Conservation (phyloP, 192 early-diverging fungal genomes). For the Funneliformis mosseae region DNA sequence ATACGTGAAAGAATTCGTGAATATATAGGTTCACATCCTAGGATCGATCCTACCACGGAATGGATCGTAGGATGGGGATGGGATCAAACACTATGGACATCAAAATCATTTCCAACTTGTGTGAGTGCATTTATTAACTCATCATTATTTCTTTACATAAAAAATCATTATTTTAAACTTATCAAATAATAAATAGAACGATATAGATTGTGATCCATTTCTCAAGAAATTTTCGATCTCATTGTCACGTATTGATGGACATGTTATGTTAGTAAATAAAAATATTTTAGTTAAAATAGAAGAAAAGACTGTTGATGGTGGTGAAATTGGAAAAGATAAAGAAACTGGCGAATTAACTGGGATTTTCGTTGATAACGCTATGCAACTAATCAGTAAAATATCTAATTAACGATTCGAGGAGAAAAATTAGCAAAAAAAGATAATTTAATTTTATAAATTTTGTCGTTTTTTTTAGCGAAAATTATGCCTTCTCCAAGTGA, state of each 20-base stretch:
- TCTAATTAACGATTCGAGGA: not conserved
- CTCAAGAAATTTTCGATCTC: slow-evolving; percentile 48
- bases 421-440: not conserved
- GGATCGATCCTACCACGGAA: not conserved
- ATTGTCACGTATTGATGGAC: slow-evolving; percentile 50
- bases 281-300: slow-evolving; percentile 26
- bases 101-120: slow-evolving; percentile 43
- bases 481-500: slow-evolving; percentile 33
- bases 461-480: slow-evolving; percentile 13
- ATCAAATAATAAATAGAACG: slow-evolving; percentile 26
- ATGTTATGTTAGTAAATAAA: slow-evolving; percentile 54
- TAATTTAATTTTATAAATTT: not conserved
- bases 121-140: slow-evolving; percentile 27
- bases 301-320: slow-evolving; percentile 35
- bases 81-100: slow-evolving; percentile 54
- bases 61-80: slow-evolving; percentile 58
- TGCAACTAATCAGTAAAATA: slow-evolving; percentile 41
- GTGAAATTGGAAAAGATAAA: slow-evolving; percentile 38
- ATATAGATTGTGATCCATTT: slow-evolving; percentile 47
- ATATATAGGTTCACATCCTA: slow-evolving; percentile 1
- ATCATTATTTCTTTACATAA: not conserved
- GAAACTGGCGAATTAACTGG: slow-evolving; percentile 40
- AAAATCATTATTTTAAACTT: not conserved
- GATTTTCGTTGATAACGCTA: slow-evolving; percentile 59
- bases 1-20: not conserved